Base-by-base conservation (phyloP, 495 filamentous ascomycete species). In the Bathelium albidoporum region DNA sequence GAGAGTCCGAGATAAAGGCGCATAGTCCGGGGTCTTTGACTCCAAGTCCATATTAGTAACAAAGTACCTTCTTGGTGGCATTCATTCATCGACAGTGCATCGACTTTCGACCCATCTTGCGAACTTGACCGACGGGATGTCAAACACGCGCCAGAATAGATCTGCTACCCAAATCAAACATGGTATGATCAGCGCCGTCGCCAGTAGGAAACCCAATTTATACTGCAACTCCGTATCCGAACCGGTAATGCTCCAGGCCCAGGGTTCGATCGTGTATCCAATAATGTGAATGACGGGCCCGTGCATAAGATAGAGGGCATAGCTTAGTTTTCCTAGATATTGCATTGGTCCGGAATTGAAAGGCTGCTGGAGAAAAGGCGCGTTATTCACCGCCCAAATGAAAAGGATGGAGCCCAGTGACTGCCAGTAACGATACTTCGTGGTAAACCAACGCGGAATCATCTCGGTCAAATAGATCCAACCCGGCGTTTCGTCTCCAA, bases 261-360 rank as follows among this genome's bases (percentile, higher is more conserved):
- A n/a, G 9, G 49, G 49, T 29, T 55, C 49, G 9, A 55, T 55
- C 22, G 49, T 55, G 16, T 55, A 55, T 55, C 49, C 49, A 55
- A 55, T 55, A 5, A 55, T 55, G 24, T 55, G 49, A 1, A 55
- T 55, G 2, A 70, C 55, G 1, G 68, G 66, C 3, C 68, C 66
- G 52, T 70, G 68, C 11, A 70, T 64, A 4, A 70, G 61, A 55
- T 70, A 70, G 16, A 70, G 39, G 2, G 59, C 60, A 59, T 59
- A 70, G n/a, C 61, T 64, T 9, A 69, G 58, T 7, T 64, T 44
- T 28, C 68, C 68, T 0, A 70, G 61, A 58, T 69, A 70, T 32
- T 61, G 63, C 22, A 58, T 62, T 59, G 63, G 62, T 2, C n/a
- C 61, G 2, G 59, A 64, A 58, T 72, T 71, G 67, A 76, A 76